Evolutionary conservation across 106 monocot species (phyloP).

Genomic region (Ottelia alismoides): DNA sequence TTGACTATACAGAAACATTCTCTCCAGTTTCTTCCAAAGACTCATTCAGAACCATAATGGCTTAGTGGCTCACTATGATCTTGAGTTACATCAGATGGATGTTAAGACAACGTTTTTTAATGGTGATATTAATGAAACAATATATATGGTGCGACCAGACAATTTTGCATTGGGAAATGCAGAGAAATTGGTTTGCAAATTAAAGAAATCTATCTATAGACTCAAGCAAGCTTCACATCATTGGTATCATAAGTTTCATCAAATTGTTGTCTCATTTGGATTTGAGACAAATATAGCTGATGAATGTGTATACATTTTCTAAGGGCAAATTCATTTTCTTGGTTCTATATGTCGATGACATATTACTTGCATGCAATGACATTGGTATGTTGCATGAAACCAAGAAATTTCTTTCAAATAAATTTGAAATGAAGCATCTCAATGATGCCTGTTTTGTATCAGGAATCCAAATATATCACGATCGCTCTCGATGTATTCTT

Average conservation of each 20-base stretch:
- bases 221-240: neutral
- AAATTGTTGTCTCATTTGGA: conserved; percentile 2
- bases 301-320: conserved; percentile 7
- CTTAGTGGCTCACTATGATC: too few species aligned
- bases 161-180: too few species aligned
- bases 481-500: too few species aligned
- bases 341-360: conserved; percentile 8
- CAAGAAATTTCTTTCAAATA: conserved; percentile 5
- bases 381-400: conserved; percentile 3
- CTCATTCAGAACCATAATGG: neutral
- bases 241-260: conserved; percentile 4
- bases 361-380: neutral
- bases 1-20: conserved; percentile 4
- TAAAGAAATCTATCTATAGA: neutral
- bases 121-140: neutral
- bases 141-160: conserved; percentile 5
- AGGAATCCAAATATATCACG: conserved; percentile 2
- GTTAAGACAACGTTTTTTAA: neutral
- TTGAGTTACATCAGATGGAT: too few species aligned
- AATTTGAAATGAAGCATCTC: conserved; percentile 1
- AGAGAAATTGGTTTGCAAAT: neutral
- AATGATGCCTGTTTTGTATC: neutral
- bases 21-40: conserved; percentile 3
- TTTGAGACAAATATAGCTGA: conserved; percentile 2
- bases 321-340: conserved; percentile 2